Percentiles rank a stretch among this genome's conserved stretches.
Conservation (phyloP, 768 basidiomycete genomes). For the Neoboletus brunneissimus region DNA sequence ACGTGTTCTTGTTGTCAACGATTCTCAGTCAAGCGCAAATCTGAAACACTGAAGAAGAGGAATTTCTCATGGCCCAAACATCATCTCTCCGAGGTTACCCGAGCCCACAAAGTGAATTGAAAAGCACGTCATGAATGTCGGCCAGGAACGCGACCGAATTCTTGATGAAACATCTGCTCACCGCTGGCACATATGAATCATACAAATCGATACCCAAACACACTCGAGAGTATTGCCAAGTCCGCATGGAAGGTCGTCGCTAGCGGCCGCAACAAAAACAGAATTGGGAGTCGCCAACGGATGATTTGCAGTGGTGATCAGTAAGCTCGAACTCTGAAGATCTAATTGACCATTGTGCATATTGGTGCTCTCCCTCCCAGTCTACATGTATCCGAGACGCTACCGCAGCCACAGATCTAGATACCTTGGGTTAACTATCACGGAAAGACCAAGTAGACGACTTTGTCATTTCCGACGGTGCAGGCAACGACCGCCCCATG, state of each 20-base stretch:
- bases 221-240: neutral
- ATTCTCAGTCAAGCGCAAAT: too few species aligned
- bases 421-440: neutral
- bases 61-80: neutral
- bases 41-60: neutral
- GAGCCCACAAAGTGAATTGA: neutral
- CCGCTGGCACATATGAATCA: neutral
- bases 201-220: neutral
- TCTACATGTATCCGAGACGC: neutral
- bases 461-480: neutral
- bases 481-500: neutral
- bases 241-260: neutral
- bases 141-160: neutral
- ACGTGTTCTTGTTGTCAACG: too few species aligned
- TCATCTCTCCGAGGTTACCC: neutral
- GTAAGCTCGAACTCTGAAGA: too few species aligned
- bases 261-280: neutral
- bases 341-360: too few species aligned
- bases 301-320: too few species aligned
- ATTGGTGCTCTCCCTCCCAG: neutral
- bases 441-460: neutral
- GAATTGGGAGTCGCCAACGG: too few species aligned
- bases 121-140: neutral
- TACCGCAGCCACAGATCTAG: neutral
- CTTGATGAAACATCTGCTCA: neutral